phyloP scores from a whole-genome alignment of 345 rosid species.

The Arabidopsis suecica region DNA sequence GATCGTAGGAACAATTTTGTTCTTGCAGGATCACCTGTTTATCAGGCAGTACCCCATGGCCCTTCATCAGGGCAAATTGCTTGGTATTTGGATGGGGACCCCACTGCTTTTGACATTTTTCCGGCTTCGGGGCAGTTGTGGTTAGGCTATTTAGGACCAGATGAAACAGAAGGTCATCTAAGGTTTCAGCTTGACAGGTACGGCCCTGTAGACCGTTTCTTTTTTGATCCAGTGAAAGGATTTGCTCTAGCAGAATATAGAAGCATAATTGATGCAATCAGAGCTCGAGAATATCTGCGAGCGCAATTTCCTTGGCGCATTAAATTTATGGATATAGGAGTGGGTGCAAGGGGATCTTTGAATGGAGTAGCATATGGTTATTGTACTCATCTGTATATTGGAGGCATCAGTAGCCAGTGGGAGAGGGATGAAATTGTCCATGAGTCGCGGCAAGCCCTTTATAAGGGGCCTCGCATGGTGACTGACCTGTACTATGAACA shows the following conservation, averaged over 20 bases:
- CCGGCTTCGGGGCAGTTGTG: slow-evolving; percentile 91
- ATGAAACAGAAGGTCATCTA: slow-evolving; percentile 77
- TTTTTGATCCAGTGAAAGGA: slow-evolving; percentile 72
- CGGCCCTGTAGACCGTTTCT: slow-evolving; percentile 83
- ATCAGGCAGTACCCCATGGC: slow-evolving; percentile 53
- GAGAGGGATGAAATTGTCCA: slow-evolving; percentile 83
- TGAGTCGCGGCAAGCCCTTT: slow-evolving; percentile 84
- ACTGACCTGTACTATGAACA: slow-evolving; percentile 79
- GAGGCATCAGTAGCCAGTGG: slow-evolving; percentile 82
- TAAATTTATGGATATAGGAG: slow-evolving; percentile 86
- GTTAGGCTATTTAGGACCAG: slow-evolving; percentile 81
- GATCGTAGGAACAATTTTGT: slow-evolving; percentile 62
- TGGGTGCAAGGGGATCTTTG: slow-evolving; percentile 78
- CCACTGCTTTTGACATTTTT: slow-evolving; percentile 71
- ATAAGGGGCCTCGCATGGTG: slow-evolving; percentile 78
- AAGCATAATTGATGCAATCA: slow-evolving; percentile 82
- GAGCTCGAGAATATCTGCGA: slow-evolving; percentile 85
- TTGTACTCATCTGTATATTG: slow-evolving; percentile 77
- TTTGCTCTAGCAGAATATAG: slow-evolving; percentile 91
- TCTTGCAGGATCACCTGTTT: slow-evolving; percentile 65
- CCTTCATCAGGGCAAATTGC: slow-evolving; percentile 53
- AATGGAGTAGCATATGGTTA: slow-evolving; percentile 86
- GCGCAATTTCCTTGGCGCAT: slow-evolving; percentile 79
- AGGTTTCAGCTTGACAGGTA: slow-evolving; percentile 87
- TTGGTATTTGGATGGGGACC: slow-evolving; percentile 89